Evolutionary conservation across 192 early-diverging fungal genomes (phyloP).

Genomic region (Piromyces sp.): DNA sequence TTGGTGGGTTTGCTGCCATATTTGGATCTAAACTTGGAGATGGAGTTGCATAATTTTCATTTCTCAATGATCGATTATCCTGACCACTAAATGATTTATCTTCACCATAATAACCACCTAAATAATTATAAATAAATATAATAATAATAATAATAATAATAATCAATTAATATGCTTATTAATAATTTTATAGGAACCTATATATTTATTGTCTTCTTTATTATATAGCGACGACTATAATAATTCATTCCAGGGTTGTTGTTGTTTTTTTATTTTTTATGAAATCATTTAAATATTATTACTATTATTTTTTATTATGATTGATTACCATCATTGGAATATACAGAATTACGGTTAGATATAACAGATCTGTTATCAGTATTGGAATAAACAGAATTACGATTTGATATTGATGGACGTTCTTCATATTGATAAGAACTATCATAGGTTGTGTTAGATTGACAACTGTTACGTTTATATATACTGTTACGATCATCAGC

Average conservation of each 20-base stretch:
- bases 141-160: no score
- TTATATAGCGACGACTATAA: no score
- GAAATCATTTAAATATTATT: no score
- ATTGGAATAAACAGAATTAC: neutral
- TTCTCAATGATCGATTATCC: neutral
- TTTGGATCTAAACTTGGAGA: neutral
- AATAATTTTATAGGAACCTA: no score
- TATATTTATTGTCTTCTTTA: no score
- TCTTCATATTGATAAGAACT: neutral
- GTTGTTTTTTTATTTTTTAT: no score
- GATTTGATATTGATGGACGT: neutral
- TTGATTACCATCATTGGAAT: no score
- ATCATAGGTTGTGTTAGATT: neutral
- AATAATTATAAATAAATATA: no score
- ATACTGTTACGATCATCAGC: neutral
- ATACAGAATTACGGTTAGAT: no score
- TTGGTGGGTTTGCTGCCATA: neutral
- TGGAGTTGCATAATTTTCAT: neutral
- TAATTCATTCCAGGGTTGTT: no score
- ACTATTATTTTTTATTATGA: no score
- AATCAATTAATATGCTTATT: no score
- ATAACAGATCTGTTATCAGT: neutral
- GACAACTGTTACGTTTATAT: neutral
- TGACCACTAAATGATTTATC: neutral
- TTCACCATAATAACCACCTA: neutral